phyloP scores from a whole-genome alignment of 768 basidiomycete species.

The Dacryopinax spathularia region DNA sequence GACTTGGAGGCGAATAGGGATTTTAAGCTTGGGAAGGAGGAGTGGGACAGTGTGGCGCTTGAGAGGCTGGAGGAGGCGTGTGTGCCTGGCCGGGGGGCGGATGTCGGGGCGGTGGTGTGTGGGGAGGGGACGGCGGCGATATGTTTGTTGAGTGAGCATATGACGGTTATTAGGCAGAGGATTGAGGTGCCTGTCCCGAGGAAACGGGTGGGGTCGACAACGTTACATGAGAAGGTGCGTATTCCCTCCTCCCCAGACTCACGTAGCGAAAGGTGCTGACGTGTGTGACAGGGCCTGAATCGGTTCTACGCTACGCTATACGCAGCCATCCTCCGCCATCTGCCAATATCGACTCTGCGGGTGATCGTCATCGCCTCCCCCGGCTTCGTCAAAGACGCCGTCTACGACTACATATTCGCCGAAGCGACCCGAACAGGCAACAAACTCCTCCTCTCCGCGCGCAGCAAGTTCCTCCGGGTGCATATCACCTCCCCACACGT shows the following conservation, averaged over 20 bases:
- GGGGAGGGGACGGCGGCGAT: constrained; percentile 90
- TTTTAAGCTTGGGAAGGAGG: constrained; percentile 72
- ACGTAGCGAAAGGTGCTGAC: neutral
- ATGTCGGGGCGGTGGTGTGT: constrained; percentile 88
- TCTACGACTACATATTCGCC: constrained; percentile 66
- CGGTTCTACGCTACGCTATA: constrained; percentile 78
- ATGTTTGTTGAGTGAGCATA: constrained; percentile 89
- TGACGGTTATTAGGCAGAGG: constrained; percentile 85
- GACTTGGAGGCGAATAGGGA: constrained; percentile 86
- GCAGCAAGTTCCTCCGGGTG: constrained; percentile 77
- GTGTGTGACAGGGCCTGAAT: constrained; percentile 38
- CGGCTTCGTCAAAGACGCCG: constrained; percentile 85
- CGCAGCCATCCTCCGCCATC: constrained; percentile 74
- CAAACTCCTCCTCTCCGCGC: constrained; percentile 62
- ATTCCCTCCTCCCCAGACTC: neutral
- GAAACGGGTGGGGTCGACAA: constrained; percentile 67
- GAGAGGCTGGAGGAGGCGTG: constrained; percentile 76
- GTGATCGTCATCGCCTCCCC: constrained; percentile 95
- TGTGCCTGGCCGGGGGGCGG: constrained; percentile 85
- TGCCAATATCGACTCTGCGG: constrained; percentile 69
- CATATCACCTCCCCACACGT: constrained; percentile 90
- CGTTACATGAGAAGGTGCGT: constrained; percentile 70
- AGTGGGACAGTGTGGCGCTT: constrained; percentile 85
- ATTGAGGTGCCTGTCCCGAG: constrained; percentile 81
- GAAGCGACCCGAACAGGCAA: constrained; percentile 73